Evolutionary conservation across 305 asterid genomes (phyloP), one percentile per base, ranked within the genome.

Genomic region (Euphrasia arctica): DNA sequence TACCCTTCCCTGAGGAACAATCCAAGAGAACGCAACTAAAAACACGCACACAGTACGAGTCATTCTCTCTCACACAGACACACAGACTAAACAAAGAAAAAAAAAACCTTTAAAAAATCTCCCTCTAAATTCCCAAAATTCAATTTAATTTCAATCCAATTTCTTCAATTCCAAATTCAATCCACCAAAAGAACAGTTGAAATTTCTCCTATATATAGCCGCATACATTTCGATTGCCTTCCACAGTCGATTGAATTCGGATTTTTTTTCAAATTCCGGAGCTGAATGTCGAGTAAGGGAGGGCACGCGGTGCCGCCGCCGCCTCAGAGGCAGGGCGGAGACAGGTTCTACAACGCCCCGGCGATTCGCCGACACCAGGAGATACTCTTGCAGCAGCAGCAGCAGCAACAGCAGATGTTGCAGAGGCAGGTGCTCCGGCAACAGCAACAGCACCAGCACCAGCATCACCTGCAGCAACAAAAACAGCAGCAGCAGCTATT

Each of bases 331-430:
- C 76, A 77, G 29, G 80, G 85, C 18, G 89, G 79, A 0, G 89
- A 86, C 66, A 68, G 92, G 75, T 82, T 78, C 61, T 81, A 84
- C 72, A 79, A 80, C 64, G 83, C 89, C 32, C 86, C 89, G 63
- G 80, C 77, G 63, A 74, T 82, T 31, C 74, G 90, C 65, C 83
- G 85, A 12, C 77, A 77, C 54, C 84, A 77, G 78, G 82, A 76
- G 60, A 65, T 70, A 58, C 66, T 78, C 57, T 42, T 73, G 41
- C 79, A 79, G 66, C 83, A 74, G 64, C 22, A 18, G 22, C 22
- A 18, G 22, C 22, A 18, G 22, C 22, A 18, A 18, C 22, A 18
- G 64, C 80, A 73, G 75, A 43, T 72, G 80, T 42, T 63, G 73
- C 81, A 70, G 76, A 70, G 67, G 66, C 73, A 70, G 66, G 58